Conservation (phyloP, 2,329 filamentous ascomycete species). For the Zymoseptoria brevis region DNA sequence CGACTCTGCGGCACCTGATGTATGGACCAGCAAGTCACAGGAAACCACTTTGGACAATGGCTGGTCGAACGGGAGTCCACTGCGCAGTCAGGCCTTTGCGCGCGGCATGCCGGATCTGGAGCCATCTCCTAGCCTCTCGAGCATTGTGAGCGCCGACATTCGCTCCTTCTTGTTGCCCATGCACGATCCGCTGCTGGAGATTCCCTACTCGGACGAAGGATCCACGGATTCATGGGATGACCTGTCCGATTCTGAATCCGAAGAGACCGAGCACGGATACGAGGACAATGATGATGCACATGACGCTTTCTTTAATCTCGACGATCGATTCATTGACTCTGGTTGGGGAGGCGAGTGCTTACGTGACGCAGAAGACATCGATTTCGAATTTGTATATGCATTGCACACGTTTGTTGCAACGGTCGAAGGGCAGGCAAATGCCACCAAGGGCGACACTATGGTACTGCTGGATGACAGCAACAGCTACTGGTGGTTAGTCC, state of each 20-base stretch:
- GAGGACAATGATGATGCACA: constrained; percentile 51
- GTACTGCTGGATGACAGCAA: constrained; percentile 96
- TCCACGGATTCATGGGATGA: constrained; percentile 26
- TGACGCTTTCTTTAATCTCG: constrained; percentile 48
- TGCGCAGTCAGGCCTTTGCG: constrained; percentile 17
- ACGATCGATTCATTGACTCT: constrained; percentile 59
- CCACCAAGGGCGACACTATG: constrained; percentile 98
- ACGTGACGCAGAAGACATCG: constrained; percentile 94
- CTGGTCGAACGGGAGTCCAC: constrained; percentile 21
- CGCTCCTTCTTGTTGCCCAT: constrained; percentile 35
- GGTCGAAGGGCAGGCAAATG: constrained; percentile 96
- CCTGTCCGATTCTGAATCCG: constrained; percentile 16
- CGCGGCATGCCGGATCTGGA: constrained; percentile 8
- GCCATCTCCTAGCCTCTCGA: constrained; percentile 19
- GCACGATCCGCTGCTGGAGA: constrained; percentile 35
- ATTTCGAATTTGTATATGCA: constrained; percentile 99
- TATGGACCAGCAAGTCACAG: not conserved
- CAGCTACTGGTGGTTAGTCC: constrained; percentile 98
- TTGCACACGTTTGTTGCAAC: constrained; percentile 96
- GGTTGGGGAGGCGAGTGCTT: constrained; percentile 76
- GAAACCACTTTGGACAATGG: not conserved
- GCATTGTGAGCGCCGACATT: constrained; percentile 26
- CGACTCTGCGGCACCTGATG: not conserved
- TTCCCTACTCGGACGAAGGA: constrained; percentile 26
- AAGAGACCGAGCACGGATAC: constrained; percentile 24